phyloP scores from a whole-genome alignment of 2,329 filamentous ascomycete genomes.

The Fusarium denticulatum region DNA sequence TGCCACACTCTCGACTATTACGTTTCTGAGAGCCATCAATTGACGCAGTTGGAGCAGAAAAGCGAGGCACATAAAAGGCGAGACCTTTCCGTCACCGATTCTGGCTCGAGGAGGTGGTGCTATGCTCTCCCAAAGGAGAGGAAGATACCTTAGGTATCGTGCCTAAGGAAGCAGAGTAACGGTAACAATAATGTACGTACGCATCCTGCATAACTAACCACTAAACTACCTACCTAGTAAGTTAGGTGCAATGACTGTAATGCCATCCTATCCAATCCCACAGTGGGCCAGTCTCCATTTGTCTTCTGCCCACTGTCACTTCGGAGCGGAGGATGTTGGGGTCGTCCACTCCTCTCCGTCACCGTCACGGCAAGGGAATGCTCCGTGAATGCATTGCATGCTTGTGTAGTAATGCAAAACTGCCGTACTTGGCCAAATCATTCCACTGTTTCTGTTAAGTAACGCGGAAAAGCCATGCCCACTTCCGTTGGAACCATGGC shows the following conservation, averaged over 20 bases:
- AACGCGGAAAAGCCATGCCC: neutral
- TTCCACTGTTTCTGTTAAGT: neutral
- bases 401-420: conserved; percentile 9
- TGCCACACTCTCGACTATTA: conserved; percentile 12
- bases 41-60: conserved; percentile 6
- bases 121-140: neutral
- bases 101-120: neutral
- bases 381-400: neutral
- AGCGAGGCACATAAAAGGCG: neutral
- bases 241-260: neutral
- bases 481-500: neutral
- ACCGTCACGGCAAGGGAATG: conserved; percentile 4
- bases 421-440: conserved; percentile 9
- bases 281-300: conserved; percentile 11
- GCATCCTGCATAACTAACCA: neutral
- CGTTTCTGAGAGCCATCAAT: conserved; percentile 8
- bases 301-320: neutral
- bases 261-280: neutral
- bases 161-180: neutral
- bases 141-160: neutral
- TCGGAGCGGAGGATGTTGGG: neutral
- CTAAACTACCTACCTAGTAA: neutral
- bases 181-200: conserved; percentile 1
- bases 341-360: conserved; percentile 3
- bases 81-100: conserved; percentile 10